Evolutionary conservation across 306 rosid species (phyloP).

Genomic region (Alnus glutinosa): DNA sequence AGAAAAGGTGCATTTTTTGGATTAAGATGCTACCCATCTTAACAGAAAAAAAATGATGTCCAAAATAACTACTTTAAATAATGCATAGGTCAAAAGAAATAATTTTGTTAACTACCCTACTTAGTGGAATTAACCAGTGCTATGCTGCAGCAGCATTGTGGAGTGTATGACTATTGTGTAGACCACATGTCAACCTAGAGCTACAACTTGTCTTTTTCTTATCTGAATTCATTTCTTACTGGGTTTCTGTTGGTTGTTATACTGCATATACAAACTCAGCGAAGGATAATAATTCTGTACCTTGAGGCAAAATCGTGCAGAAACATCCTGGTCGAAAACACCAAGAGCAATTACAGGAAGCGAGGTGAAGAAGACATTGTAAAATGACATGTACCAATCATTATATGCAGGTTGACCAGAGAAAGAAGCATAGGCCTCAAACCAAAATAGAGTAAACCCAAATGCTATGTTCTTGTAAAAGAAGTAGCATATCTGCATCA

Average conservation of each 20-base stretch:
- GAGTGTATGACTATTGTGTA: neutral
- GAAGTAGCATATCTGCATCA: conserved; percentile 90
- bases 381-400: conserved; percentile 93
- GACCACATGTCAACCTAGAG: conserved; percentile 1
- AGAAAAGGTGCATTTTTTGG: too few species aligned
- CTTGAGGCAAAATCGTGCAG: conserved; percentile 77
- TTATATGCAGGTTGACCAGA: conserved; percentile 83
- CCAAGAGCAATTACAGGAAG: conserved; percentile 90
- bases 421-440: conserved; percentile 81
- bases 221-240: neutral
- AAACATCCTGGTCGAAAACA: conserved; percentile 90
- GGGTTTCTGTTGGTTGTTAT: conserved; percentile 5
- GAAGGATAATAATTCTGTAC: conserved; percentile 36
- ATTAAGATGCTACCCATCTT: too few species aligned
- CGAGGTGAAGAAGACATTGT: conserved; percentile 93
- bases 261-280: neutral
- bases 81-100: too few species aligned
- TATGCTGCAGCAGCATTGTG: neutral
- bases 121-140: too few species aligned
- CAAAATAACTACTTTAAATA: too few species aligned
- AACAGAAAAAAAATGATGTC: too few species aligned
- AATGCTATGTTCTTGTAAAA: conserved; percentile 89
- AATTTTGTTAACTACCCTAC: too few species aligned
- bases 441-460: conserved; percentile 91
- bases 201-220: neutral